Conservation (phyloP, 169 alveolate species). For the Plasmodium yoelii region DNA sequence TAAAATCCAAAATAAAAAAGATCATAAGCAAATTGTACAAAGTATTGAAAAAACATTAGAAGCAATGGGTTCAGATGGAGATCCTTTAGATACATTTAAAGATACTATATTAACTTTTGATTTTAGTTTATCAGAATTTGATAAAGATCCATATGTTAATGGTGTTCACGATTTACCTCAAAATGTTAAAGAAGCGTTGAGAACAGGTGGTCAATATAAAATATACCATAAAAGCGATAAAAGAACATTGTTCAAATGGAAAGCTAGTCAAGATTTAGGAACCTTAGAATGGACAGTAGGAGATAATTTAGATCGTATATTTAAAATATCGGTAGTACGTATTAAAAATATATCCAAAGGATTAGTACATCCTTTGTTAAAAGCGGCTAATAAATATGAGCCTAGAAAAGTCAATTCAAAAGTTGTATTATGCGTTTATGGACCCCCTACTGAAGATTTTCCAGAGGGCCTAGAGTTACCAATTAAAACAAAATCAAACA, state of each 20-base stretch:
- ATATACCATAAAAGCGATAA: slow-evolving; percentile 79
- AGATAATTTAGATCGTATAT: slow-evolving; percentile 86
- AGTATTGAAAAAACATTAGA: slow-evolving; percentile 74
- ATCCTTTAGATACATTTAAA: slow-evolving; percentile 76
- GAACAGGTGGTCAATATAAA: slow-evolving; percentile 90
- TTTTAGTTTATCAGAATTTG: slow-evolving; percentile 91
- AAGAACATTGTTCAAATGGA: slow-evolving; percentile 85
- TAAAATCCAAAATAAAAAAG: slow-evolving; percentile 79
- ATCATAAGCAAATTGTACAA: slow-evolving; percentile 75
- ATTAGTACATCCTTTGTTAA: slow-evolving; percentile 88
- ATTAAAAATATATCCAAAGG: slow-evolving; percentile 93
- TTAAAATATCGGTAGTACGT: slow-evolving; percentile 89
- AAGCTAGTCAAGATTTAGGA: slow-evolving; percentile 89
- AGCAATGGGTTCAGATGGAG: slow-evolving; percentile 78
- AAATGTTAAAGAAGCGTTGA: slow-evolving; percentile 87
- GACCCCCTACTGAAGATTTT: slow-evolving; percentile 93
- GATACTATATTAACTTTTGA: slow-evolving; percentile 77
- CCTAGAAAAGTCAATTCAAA: slow-evolving; percentile 90
- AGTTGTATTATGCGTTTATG: slow-evolving; percentile 86
- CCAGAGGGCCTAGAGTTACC: slow-evolving; percentile 93
- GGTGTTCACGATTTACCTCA: slow-evolving; percentile 94
- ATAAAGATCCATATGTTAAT: slow-evolving; percentile 93
- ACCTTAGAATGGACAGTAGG: slow-evolving; percentile 92
- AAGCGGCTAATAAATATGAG: slow-evolving; percentile 89
- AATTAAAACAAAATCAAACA: slow-evolving; percentile 87